A percentile compares a stretch with the other conserved stretches of the same genome.
Evolutionary conservation across 179 eudicot genomes (phyloP).

Genomic region (Beta macrorhiza): DNA sequence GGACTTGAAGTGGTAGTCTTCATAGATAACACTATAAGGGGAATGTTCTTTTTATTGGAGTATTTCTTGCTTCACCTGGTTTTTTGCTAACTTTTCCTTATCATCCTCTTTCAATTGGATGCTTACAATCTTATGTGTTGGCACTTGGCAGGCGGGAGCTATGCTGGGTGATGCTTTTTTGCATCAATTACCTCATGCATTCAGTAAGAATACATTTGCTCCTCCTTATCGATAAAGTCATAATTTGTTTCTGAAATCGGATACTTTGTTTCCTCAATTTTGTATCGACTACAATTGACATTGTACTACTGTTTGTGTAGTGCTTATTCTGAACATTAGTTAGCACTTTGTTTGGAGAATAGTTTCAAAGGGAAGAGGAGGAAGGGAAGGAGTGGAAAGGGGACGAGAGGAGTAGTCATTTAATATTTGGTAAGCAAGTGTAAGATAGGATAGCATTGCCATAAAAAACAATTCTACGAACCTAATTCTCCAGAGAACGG

Average conservation of each 20-base stretch:
- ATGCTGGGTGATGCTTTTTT: conserved; percentile 98
- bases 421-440: no score
- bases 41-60: not conserved
- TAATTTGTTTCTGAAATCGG: not conserved
- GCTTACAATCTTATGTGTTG: conserved; percentile 24
- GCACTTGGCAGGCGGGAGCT: conserved; percentile 90
- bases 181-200: conserved; percentile 97
- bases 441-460: no score
- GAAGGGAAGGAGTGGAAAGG: not conserved
- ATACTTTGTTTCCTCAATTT: not conserved
- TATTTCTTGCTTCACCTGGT: not conserved
- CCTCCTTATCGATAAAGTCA: not conserved
- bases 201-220: conserved; percentile 50
- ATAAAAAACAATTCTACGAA: no score
- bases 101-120: not conserved
- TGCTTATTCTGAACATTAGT: not conserved
- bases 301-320: not conserved
- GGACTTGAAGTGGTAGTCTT: not conserved
- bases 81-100: not conserved
- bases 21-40: not conserved
- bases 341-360: not conserved
- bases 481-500: no score
- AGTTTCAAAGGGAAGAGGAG: not conserved
- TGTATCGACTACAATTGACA: not conserved
- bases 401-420: not conserved